Evolutionary conservation across 208 protist species (phyloP).

Genomic region (Borovskyia barvae): DNA sequence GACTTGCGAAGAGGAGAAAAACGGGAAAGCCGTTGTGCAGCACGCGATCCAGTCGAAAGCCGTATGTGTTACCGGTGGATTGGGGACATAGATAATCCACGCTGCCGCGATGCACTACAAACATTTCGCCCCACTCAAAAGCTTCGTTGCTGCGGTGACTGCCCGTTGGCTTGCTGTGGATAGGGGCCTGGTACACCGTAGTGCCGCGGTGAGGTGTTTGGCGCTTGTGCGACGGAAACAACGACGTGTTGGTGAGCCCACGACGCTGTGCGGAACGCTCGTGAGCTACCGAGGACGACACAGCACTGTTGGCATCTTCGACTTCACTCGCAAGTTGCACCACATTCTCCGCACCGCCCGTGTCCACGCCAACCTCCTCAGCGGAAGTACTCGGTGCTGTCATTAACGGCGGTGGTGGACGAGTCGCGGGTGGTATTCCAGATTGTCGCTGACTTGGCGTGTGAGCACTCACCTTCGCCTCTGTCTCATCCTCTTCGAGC

Average conservation of each 20-base stretch:
- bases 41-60: constrained; percentile 70
- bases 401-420: neutral
- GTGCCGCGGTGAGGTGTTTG: constrained; percentile 30
- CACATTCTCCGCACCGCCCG: neutral
- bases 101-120: constrained; percentile 64
- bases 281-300: neutral
- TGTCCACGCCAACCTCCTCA: neutral
- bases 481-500: too few relatives aligned
- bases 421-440: too few relatives aligned
- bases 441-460: too few relatives aligned
- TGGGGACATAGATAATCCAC: constrained; percentile 58
- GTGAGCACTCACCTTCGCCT: too few relatives aligned
- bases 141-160: constrained; percentile 55
- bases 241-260: neutral
- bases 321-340: neutral
- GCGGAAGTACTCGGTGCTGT: neutral
- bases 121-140: constrained; percentile 59
- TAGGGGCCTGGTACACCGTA: constrained; percentile 37
- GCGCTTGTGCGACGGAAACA: constrained; percentile 29
- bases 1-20: constrained; percentile 63
- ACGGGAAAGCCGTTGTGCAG: constrained; percentile 62
- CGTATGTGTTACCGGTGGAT: constrained; percentile 44
- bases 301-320: neutral
- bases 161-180: constrained; percentile 10
- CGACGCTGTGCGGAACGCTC: neutral